These are phyloP conservation scores for Elsinoe perseae DNA, from an alignment of 2,329 filamentous ascomycete species.

Conservation along the genomic window DNA sequence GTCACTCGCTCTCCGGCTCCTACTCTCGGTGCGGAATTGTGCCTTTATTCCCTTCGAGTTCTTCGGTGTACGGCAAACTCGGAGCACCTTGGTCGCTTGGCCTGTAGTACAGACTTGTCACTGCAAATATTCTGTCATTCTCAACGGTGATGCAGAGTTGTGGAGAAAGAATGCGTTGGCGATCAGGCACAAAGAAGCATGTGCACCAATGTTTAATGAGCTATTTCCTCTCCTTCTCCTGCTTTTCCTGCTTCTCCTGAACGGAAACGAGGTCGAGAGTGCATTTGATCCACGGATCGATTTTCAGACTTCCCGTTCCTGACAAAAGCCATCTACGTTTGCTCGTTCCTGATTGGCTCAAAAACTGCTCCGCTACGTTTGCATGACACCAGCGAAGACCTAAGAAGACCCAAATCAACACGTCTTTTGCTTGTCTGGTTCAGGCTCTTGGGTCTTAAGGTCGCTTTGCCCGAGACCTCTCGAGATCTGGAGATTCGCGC, in stretches of 20 bases:
- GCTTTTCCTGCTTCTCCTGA: too few species aligned
- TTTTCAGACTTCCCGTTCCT: constrained; percentile 16
- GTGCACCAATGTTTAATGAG: constrained; percentile 1
- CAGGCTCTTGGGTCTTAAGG: too few species aligned
- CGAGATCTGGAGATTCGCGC: neutral
- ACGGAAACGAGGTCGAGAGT: neutral
- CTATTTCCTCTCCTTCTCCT: neutral
- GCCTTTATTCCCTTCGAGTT: neutral
- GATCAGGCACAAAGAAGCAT: neutral
- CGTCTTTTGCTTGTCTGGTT: neutral
- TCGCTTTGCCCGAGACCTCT: neutral
- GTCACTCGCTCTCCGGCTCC: constrained; percentile 3
- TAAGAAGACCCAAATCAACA: neutral
- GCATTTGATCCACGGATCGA: neutral
- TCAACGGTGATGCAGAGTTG: neutral
- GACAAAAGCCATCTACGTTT: constrained; percentile 18
- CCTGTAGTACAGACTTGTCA: neutral
- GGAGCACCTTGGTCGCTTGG: neutral
- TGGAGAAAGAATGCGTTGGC: neutral
- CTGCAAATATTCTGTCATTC: neutral
- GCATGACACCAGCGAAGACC: constrained; percentile 8
- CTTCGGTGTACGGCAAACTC: neutral
- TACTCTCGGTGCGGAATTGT: neutral
- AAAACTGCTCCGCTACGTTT: constrained; percentile 18
- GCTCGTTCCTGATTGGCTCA: constrained; percentile 16